Percentiles rank a stretch among this genome's conserved stretches.
Conservation (phyloP, 768 basidiomycete genomes). For the Boletales sp. region DNA sequence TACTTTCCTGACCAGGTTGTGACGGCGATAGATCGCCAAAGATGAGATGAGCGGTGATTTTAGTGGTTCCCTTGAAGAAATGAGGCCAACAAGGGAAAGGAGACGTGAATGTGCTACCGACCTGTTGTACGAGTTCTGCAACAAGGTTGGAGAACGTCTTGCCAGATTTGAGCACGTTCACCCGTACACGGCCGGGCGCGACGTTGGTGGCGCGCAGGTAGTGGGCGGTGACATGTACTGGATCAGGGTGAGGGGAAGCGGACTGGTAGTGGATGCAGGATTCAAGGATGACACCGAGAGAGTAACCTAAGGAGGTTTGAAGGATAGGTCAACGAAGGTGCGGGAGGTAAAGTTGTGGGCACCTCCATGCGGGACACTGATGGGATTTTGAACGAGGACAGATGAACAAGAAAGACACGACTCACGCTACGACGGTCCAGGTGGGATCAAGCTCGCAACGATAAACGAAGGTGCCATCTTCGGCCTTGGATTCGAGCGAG, state of each 20-base stretch:
- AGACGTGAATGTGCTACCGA: conserved; percentile 21
- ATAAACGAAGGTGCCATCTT: conserved; percentile 23
- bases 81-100: conserved; percentile 5
- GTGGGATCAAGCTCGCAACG: conserved; percentile 39
- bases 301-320: conserved; percentile 43
- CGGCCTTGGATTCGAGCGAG: conserved; percentile 4
- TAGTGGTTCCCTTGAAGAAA: conserved; percentile 39
- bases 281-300: conserved; percentile 51
- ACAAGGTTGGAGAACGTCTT: conserved; percentile 53
- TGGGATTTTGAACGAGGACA: no score
- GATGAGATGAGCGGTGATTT: conserved; percentile 51
- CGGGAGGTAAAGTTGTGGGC: not conserved
- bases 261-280: conserved; percentile 53
- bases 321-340: not conserved
- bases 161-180: conserved; percentile 48
- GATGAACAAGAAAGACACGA: not conserved
- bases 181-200: conserved; percentile 43
- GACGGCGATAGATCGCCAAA: conserved; percentile 46
- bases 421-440: conserved; percentile 47
- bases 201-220: conserved; percentile 46
- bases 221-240: conserved; percentile 58
- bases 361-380: conserved; percentile 57
- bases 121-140: conserved; percentile 59
- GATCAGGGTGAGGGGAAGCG: conserved; percentile 46
- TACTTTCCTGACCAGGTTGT: conserved; percentile 14